A percentile compares a stretch with the other conserved stretches of the same genome.
Evolutionary conservation across 108 stramenopile genomes (phyloP).

Genomic region (Pseudonitzschia delicatissima): DNA sequence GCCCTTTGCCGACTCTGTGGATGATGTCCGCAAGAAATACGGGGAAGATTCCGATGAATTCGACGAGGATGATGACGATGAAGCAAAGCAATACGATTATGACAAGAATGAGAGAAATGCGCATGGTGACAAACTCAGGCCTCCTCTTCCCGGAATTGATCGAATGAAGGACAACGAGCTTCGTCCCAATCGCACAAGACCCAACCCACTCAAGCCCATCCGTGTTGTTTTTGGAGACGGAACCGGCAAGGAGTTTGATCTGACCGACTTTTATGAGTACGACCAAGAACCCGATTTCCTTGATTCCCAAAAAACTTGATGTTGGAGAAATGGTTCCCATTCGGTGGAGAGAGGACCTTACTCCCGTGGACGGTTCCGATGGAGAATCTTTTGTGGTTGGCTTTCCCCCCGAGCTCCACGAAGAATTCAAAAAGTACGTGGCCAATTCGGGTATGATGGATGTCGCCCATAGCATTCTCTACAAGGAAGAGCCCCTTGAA

Average conservation of each 20-base stretch:
- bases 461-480: conserved; percentile 15
- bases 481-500: conserved; percentile 6
- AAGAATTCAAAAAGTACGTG: conserved; percentile 20
- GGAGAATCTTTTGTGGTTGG: conserved; percentile 27
- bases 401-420: conserved; percentile 13
- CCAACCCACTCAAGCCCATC: background rate
- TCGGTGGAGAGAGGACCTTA: conserved; percentile 11
- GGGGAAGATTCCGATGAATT: background rate
- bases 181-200: conserved; percentile 18
- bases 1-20: conserved; percentile 9
- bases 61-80: background rate
- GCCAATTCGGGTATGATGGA: conserved; percentile 15
- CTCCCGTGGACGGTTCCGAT: conserved; percentile 10
- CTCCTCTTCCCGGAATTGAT: conserved; percentile 5
- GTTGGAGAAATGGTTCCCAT: conserved; percentile 20
- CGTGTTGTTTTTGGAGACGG: conserved; percentile 11
- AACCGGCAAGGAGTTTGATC: conserved; percentile 6
- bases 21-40: conserved; percentile 21
- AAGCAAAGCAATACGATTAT: background rate
- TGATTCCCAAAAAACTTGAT: conserved; percentile 32
- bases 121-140: background rate
- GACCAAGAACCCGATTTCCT: conserved; percentile 33
- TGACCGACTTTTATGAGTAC: conserved; percentile 15
- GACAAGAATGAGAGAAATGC: background rate
- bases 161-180: background rate